Evolutionary conservation across 192 early-diverging fungal genomes (phyloP), one percentile per base, ranked within the genome.

Genomic region (Podila clonocystis): DNA sequence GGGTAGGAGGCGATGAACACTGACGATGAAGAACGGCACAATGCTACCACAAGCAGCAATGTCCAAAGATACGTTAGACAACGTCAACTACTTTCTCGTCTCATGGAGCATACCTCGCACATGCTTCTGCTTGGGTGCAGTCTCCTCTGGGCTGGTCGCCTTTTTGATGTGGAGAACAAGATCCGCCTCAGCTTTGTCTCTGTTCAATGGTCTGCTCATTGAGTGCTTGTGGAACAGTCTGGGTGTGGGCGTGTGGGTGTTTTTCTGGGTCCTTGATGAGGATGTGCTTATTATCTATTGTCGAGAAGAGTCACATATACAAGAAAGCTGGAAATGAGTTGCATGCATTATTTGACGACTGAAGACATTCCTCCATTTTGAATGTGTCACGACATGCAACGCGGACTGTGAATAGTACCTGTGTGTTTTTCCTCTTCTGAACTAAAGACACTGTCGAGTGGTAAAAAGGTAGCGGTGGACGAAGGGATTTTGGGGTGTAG

Each of bases 51-150:
- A 45, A 45, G 41, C 12, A 15, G 13, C 41, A 45, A 45, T 17
- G 13, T 17, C 41, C 2, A 17, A 15, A 45, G 15, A 45, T 15
- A 4, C 41, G 3, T 15, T 17, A 15, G 13, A 45, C 41, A 45
- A 17, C 12, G 41, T 45, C 41, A 45, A 17, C 15, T 15, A 45
- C 41, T 45, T 45, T 45, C 13, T 45, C 41, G 17, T 45, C 41
- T 15, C 41, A 45, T 20, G 24, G 28, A 28, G 9, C 19, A 75
- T 84, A 89, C 88, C 85, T 82, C 90, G 84, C 38, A 97, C 96
- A 83, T 99, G 97, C 83, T 98, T 99, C 82, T 96, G 96, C 79
- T 98, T 98, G 65, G 97, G 97, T 5, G 97, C 93, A 34, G 92
- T 91, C 74, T 98, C 97, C 49, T 97, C 96, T 36, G 84, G 75